Evolutionary conservation across 2,329 filamentous ascomycete species (phyloP), one percentile per base, ranked within the genome.

Genomic region (Tolypocladium ophioglossoides): DNA sequence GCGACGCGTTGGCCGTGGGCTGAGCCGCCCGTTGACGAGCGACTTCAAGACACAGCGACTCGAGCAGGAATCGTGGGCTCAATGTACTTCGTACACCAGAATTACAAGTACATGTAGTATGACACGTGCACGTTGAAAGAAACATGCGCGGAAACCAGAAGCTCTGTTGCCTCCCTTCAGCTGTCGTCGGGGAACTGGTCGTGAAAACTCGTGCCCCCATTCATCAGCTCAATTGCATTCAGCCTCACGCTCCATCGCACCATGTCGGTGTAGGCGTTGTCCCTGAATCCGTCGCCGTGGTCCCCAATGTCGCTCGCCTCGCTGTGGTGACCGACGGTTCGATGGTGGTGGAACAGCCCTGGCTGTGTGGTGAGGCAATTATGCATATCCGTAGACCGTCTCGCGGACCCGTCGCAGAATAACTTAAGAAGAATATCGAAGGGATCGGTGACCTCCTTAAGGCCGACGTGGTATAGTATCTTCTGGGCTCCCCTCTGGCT

Each of bases 361-460:
- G 75, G 76, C 55, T 70, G 67, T 2, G 70, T 64, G 0, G 70
- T 68, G 56, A 78, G 44, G 63, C 76, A 72, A 47, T 65, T 68
- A 52, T 71, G 66, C 54, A n/a, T n/a, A n/a, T n/a, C n/a, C n/a
- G 69, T 57, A 41, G 63, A 59, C 51, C 69, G 65, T 0, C 66
- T 65, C 9, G 66, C 59, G 4, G 47, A 51, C 12, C 72, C 72
- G 27, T 74, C 72, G 58, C 77, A 79, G 63, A 75, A 74, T 51
- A 73, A 71, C 12, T 73, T 63, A 50, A 80, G 59, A 57, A 74
- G 68, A 34, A 76, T 65, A 56, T 80, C 78, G 56, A 70, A 73
- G 0, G 70, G 64, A 18, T 63, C 63, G 16, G 65, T 70, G 39
- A 74, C 59, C 14, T 67, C 66, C 58, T 71, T 70, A 20, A 78